Percentiles rank a stretch among this genome's conserved stretches.
Evolutionary conservation across 2,329 filamentous ascomycete genomes (phyloP).

Genomic region (Pyricularia grisea): DNA sequence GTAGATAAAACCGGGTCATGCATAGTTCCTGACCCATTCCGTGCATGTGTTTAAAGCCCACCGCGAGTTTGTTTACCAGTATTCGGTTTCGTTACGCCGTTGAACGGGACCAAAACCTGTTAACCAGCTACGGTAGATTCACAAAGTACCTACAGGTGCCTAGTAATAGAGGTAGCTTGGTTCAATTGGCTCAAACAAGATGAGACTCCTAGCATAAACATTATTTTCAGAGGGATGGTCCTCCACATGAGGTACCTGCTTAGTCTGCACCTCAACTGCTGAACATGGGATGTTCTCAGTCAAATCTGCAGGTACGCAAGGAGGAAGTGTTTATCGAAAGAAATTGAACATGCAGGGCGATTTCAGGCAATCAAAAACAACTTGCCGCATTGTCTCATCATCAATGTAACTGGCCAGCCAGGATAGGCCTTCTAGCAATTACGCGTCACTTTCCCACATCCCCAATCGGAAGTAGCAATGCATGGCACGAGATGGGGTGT

Average conservation of each 20-base stretch:
- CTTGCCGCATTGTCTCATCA: background rate
- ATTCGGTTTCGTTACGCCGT: background rate
- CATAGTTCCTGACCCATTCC: background rate
- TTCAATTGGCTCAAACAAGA: background rate
- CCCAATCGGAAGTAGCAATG: background rate
- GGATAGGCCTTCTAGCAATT: background rate
- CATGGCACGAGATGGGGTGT: background rate
- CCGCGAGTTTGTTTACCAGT: background rate
- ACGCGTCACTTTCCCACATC: background rate
- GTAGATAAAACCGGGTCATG: too few species aligned
- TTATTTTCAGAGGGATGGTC: background rate
- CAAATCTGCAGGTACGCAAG: background rate
- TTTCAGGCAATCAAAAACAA: background rate
- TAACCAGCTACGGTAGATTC: too few species aligned
- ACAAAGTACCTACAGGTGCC: too few species aligned
- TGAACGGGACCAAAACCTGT: too few species aligned
- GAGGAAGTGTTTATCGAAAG: background rate
- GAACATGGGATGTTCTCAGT: background rate
- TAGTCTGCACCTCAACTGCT: background rate
- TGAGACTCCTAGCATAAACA: background rate
- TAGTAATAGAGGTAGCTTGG: background rate
- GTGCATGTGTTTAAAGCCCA: background rate
- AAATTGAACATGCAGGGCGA: background rate
- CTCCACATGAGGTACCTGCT: background rate
- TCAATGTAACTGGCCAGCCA: background rate